Percentiles rank a stretch among this genome's conserved stretches.
Evolutionary conservation across 1,284 basidiomycete genomes (phyloP).

Genomic region (Cutaneotrichosporon arboriforme): DNA sequence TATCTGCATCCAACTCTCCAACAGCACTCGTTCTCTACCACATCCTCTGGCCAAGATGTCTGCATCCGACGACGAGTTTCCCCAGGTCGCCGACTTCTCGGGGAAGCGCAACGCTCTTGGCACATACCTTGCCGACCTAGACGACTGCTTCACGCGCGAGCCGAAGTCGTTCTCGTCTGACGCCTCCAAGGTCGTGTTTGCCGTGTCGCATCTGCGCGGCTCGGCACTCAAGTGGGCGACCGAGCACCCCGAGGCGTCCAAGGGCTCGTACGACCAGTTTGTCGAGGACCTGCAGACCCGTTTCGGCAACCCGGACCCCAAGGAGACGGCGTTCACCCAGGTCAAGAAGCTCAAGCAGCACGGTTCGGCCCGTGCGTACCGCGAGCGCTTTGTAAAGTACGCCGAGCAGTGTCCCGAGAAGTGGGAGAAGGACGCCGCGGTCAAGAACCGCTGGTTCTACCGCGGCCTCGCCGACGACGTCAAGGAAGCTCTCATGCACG

Average conservation of each 20-base stretch:
- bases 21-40: not conserved
- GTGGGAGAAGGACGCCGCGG: conserved; percentile 3
- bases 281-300: conserved; percentile 8
- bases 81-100: conserved; percentile 10
- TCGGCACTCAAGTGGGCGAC: conserved; percentile 17
- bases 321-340: conserved; percentile 14
- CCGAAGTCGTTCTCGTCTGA: conserved; percentile 29
- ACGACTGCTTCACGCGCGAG: conserved; percentile 22
- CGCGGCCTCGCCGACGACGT: conserved; percentile 17
- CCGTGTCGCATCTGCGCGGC: conserved; percentile 14
- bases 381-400: conserved; percentile 11
- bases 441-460: conserved; percentile 21
- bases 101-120: conserved; percentile 12
- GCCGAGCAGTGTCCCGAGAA: conserved; percentile 7
- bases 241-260: conserved; percentile 10
- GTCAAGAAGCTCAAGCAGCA: conserved; percentile 21
- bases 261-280: conserved; percentile 7
- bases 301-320: conserved; percentile 18
- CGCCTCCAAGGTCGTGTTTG: conserved; percentile 22
- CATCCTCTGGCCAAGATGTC: conserved; percentile 3
- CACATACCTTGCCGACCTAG: conserved; percentile 14
- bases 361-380: conserved; percentile 8
- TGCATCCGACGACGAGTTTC: conserved; percentile 13
- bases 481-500: conserved; percentile 13
- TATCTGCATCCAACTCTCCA: too few species aligned